Evolutionary conservation across 2,329 filamentous ascomycete species (phyloP), one percentile per base, ranked within the genome.

Genomic region (Alternaria solani): DNA sequence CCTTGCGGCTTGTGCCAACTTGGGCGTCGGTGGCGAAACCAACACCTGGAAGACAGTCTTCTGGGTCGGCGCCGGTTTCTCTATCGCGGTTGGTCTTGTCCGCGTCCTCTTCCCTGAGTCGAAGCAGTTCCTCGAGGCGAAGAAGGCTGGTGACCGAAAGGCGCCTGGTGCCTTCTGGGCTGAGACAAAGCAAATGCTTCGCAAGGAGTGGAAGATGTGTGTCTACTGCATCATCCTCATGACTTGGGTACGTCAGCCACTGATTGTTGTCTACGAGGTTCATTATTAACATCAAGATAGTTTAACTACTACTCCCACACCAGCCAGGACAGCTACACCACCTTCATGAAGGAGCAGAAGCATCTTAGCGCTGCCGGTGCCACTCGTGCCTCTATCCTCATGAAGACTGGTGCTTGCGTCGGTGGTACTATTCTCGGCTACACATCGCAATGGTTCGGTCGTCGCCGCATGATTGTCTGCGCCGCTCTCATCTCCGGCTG

Each of bases 321-420:
- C 2, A 90, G 88, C 25, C 91, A 94, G 76, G 91, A 94, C 80
- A 90, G 86, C 49, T 94, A 93, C 81, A 93, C 91, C 0, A 93
- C 91, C 3, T 93, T 93, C 75, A 90, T 94, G 89, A 82, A 89
- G 39, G 85, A 84, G 5, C 85, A 92, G 68, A 93, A 94, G 78
- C 87, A 88, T 64, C 83, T 94, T 59, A 71, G 83, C 55, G 89
- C 91, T 69, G 73, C 81, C 1, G 84, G 83, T 1, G 89, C 91
- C 5, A 90, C 86, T 7, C 87, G 90, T n/a, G 90, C 90, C 16
- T 90, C 87, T n/a, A 93, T 94, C 67, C 78, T 94, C 59, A 93
- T 92, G 88, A 93, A 93, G 80, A 88, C 86, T 1, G 91, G 91
- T 26, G 90, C 91, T 43, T 91, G 89, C 67, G 86, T 92, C 1